Percentiles rank a stretch among this genome's conserved stretches.
These are phyloP conservation scores for Collybia sp. DNA, from an alignment of 768 basidiomycete genomes.

Conservation along the genomic window DNA sequence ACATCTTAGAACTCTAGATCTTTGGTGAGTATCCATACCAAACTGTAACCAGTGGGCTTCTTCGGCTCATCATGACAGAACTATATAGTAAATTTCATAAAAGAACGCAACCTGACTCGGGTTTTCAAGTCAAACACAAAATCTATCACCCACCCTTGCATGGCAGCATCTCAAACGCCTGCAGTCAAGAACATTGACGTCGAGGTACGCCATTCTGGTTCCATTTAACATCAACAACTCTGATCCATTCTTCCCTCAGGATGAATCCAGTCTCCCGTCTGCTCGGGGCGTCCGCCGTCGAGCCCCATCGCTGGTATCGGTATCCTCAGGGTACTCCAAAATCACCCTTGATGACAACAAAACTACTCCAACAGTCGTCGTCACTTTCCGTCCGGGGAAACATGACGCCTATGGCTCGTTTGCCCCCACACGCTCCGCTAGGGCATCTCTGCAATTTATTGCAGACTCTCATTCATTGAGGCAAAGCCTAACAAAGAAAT, in stretches of 20 bases:
- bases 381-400: slow-evolving; percentile 17
- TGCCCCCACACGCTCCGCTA: slow-evolving; percentile 29
- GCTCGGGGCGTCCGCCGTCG: slow-evolving; percentile 7
- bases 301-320: slow-evolving; percentile 22
- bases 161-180: slow-evolving; percentile 2
- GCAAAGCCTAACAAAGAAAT: too few species aligned
- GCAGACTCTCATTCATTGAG: not conserved
- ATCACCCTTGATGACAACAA: slow-evolving; percentile 15
- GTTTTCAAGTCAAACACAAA: too few species aligned
- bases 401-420: slow-evolving; percentile 32
- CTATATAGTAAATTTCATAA: too few species aligned
- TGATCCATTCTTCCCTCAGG: not conserved
- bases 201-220: slow-evolving; percentile 1
- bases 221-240: not conserved
- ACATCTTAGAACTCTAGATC: too few species aligned
- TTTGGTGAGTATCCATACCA: too few species aligned
- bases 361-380: slow-evolving; percentile 13
- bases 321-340: slow-evolving; percentile 11
- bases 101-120: too few species aligned
- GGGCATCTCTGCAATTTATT: slow-evolving; percentile 18
- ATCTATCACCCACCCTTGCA: too few species aligned
- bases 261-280: not conserved
- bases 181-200: not conserved
- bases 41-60: too few species aligned
- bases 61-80: too few species aligned